Base-by-base conservation (phyloP, 176 grass and related monocot genomes). In the Musa schizocarpa region DNA sequence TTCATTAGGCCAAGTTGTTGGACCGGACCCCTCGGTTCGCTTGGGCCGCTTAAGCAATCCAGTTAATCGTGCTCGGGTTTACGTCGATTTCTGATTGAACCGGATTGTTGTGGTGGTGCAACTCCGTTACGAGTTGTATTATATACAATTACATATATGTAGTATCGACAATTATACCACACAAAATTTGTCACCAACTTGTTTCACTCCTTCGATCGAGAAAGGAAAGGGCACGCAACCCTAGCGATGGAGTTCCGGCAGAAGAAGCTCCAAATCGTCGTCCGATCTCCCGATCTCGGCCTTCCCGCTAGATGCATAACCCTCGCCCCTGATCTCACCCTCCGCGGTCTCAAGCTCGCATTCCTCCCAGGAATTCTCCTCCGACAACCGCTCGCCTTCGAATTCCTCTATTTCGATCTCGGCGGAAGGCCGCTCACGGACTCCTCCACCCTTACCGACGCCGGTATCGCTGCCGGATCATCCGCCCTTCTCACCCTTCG, bases 341-440 rank as follows among this genome's bases (percentile, higher is more conserved):
- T 98, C 48, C 79, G 78, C 55, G 63, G 85, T 72, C 88, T 93
- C 86, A 70, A 91, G 80, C 11, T 61, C 72, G 52, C 75, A 49
- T 61, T 80, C 55, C 54, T 80, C 34, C 34, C 4, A 0, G 34
- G 34, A 43, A 43, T 5, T 6, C 3, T 43, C 34, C 34, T 21
- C 68, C 69, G 8, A 63, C 10, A 76, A 82, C 82, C 78, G 75
- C 34, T 78, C 79, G 8, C 54, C 9, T 71, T 86, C 58, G 71
- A 82, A 50, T 89, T 82, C 57, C 82, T 89, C 77, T 93, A 89
- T 80, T 87, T 98, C 78, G 88, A 84, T 75, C 52, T 84, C 54
- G 83, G 83, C 7, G 90, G 94, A 29, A 80, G 74, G 55, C 88
- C 75, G 6, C 75, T 98, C 8, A n/a, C 63, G 9, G 68, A 80